A percentile compares a stretch with the other conserved stretches of the same genome.
phyloP scores from a whole-genome alignment of 345 rosid genomes.

The Hibiscus trionum region DNA sequence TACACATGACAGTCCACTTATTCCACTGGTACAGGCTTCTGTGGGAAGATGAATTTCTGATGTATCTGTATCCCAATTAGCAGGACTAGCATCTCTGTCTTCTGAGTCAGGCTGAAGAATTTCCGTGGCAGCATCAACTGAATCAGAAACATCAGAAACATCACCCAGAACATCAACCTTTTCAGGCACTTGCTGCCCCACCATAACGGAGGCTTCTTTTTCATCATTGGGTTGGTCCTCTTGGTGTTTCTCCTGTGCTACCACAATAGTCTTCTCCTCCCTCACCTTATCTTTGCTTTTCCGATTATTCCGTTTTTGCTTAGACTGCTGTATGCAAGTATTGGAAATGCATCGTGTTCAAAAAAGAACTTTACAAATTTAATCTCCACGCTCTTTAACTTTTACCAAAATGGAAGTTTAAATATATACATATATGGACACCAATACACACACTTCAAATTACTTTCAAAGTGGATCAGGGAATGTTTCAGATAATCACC shows the following conservation, averaged over 20 bases:
- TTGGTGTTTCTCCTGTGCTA: constrained; percentile 34
- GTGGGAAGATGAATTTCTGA: constrained; percentile 58
- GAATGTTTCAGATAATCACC: neutral
- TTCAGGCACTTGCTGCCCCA: constrained; percentile 41
- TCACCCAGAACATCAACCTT: constrained; percentile 62
- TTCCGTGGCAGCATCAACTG: constrained; percentile 59
- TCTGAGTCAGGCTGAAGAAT: constrained; percentile 68
- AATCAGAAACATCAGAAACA: constrained; percentile 71
- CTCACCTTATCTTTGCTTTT: constrained; percentile 75
- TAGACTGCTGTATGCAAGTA: constrained; percentile 39
- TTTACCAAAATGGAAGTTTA: neutral
- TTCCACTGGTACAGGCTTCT: constrained; percentile 51
- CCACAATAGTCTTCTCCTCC: constrained; percentile 42
- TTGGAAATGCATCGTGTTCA: neutral
- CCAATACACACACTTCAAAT: neutral
- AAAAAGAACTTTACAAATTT: neutral
- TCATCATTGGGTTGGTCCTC: constrained; percentile 34
- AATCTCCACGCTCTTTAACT: neutral
- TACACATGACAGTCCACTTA: constrained; percentile 42
- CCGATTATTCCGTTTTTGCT: constrained; percentile 81
- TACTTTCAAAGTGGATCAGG: neutral
- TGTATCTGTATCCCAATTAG: constrained; percentile 76
- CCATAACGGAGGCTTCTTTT: constrained; percentile 36
- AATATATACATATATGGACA: neutral
- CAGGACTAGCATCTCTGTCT: constrained; percentile 71